A percentile compares a stretch with the other conserved stretches of the same genome.
Conservation (phyloP, 23 red algal genomes). For the Chondrus crispus region DNA sequence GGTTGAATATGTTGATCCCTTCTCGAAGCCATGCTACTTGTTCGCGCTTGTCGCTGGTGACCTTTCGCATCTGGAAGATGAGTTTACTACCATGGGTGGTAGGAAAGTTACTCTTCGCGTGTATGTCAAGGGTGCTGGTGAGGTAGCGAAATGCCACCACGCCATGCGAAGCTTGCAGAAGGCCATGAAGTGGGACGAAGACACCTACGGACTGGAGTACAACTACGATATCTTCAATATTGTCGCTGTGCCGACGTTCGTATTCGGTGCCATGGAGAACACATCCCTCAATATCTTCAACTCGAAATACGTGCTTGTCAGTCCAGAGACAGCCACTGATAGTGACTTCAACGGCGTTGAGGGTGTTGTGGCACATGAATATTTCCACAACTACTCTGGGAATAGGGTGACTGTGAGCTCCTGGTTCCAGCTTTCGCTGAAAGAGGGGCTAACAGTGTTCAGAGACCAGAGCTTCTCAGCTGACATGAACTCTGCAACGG, state of each 20-base stretch:
- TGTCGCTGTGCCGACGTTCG: slow-evolving; percentile 90
- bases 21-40: slow-evolving; percentile 88
- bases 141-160: slow-evolving; percentile 66
- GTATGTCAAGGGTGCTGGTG: slow-evolving; percentile 78
- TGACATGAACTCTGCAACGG: slow-evolving; percentile 78
- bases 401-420: slow-evolving; percentile 92
- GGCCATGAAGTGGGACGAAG: slow-evolving; percentile 98
- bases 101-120: slow-evolving; percentile 66
- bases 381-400: slow-evolving; percentile 99
- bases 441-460: slow-evolving; percentile 98
- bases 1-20: slow-evolving; percentile 82
- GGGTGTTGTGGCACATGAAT: slow-evolving; percentile 92
- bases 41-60: slow-evolving; percentile 96
- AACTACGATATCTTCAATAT: slow-evolving; percentile 95
- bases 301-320: slow-evolving; percentile 90
- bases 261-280: slow-evolving; percentile 99
- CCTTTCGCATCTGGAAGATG: slow-evolving; percentile 67
- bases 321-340: slow-evolving; percentile 91
- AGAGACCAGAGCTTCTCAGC: slow-evolving; percentile 91
- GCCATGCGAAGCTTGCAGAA: slow-evolving; percentile 90
- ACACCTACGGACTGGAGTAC: slow-evolving; percentile 91
- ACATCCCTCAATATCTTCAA: slow-evolving; percentile 97
- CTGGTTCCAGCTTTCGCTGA: slow-evolving; percentile 97
- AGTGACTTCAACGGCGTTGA: slow-evolving; percentile 82
- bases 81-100: slow-evolving; percentile 76